Base-by-base conservation (phyloP, 2,329 filamentous ascomycete species). In the Byssochlamys sp. region DNA sequence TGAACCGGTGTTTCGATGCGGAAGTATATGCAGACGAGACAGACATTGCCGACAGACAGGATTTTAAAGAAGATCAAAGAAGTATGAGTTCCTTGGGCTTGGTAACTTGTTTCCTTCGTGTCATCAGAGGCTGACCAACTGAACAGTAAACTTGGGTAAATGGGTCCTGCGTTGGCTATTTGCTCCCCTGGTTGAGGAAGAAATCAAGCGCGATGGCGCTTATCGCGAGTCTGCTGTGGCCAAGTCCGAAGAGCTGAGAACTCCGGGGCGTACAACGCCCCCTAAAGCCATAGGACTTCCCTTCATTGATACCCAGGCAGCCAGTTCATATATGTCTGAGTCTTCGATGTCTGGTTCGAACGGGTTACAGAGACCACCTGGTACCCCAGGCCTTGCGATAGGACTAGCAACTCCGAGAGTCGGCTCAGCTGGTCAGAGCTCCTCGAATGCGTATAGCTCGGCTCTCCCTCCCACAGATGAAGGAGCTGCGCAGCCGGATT, bases 11-110 rank as follows among this genome's bases (percentile, higher is more conserved):
- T 71, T 99, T 99, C 65, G 94, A 99, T 73, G 94, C 91, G 14
- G 94, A 99, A 69, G 88, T 96, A 73, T 99, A 99, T 70, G 92
- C 91, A 0, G 94, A 99, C 69, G 91, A 97, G 73, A 77, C 95
- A 35, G 79, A 85, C 48, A 65, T 92, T 56, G 82, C 88, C 10
- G 86, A 90, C 61, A 78, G 83, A n/a, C 78, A 88, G 19, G 87
- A 91, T 11, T 96, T 96, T 68, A 81, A 88, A 58, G 92, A 97
- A 66, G 94, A 99, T 66, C 92, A 97, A 75, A 84, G 94, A 76
- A 95, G 89, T 92, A 81, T 68, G 85, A 72, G 3, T 59, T 10
- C 19, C 19, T 5, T 6, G n/a, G 19, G n/a, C 6, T 45, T 24
- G 19, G 9, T 45, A 5, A 45, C 2, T 7, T n/a, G n/a, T n/a